Evolutionary conservation across 2,329 filamentous ascomycete species (phyloP).

Genomic region (Ceratocystis alfenasii): DNA sequence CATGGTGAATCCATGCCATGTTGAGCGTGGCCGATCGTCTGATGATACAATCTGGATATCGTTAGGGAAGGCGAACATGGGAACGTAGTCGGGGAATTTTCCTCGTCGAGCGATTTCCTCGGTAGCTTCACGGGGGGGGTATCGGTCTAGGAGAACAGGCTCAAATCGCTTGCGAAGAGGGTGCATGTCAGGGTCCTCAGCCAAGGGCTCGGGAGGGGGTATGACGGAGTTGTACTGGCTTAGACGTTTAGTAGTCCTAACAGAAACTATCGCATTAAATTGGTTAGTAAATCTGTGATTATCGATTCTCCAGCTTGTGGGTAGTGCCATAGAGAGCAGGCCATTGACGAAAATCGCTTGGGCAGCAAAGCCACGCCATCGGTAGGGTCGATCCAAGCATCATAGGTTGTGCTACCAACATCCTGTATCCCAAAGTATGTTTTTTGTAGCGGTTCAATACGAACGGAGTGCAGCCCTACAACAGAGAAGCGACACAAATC

Average conservation of each 20-base stretch:
- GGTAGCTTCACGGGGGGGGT: conserved; percentile 69
- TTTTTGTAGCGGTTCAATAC: background rate
- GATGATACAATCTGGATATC: conserved; percentile 95
- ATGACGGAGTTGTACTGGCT: conserved; percentile 99
- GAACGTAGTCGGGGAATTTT: conserved; percentile 90
- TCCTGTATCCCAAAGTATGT: background rate
- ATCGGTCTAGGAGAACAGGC: conserved; percentile 87
- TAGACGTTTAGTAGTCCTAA: conserved; percentile 72
- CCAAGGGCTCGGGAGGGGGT: conserved; percentile 79
- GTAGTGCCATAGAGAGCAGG: background rate
- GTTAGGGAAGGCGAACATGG: conserved; percentile 98
- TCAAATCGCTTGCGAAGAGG: conserved; percentile 89
- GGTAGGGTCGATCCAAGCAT: too few relatives aligned
- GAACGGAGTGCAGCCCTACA: background rate
- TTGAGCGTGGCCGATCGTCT: conserved; percentile 85
- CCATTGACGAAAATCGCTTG: too few relatives aligned
- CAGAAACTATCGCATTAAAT: conserved; percentile 35
- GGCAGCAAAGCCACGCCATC: too few relatives aligned
- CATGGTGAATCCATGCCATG: conserved; percentile 99
- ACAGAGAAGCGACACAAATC: background rate
- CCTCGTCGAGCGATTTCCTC: conserved; percentile 73
- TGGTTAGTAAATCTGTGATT: conserved; percentile 21
- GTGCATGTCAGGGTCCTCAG: conserved; percentile 85
- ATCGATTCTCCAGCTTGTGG: too few relatives aligned
- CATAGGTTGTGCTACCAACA: background rate